These are phyloP conservation scores for Fusarium citri DNA, from an alignment of 2,329 filamentous ascomycete species.

Conservation along the genomic window DNA sequence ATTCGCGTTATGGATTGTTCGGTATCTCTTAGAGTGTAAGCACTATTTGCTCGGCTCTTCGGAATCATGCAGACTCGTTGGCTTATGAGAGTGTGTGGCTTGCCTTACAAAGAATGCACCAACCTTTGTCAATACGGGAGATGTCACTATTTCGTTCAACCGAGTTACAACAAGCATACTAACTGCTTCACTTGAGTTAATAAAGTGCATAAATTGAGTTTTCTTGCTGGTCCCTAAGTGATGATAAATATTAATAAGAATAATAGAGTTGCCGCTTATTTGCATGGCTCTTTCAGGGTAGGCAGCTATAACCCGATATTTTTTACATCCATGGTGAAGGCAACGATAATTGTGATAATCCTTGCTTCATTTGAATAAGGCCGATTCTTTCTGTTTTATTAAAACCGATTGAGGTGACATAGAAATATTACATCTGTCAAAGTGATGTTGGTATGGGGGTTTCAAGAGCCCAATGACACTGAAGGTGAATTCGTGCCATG, in stretches of 20 bases:
- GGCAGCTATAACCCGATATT: background rate
- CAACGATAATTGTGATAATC: background rate
- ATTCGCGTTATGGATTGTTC: background rate
- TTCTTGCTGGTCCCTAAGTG: background rate
- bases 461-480: background rate
- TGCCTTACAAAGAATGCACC: constrained; percentile 32
- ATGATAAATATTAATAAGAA: background rate
- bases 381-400: background rate
- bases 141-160: background rate
- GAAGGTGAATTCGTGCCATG: background rate
- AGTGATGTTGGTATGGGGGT: background rate
- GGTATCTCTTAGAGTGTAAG: background rate
- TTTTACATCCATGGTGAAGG: background rate
- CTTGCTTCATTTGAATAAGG: background rate
- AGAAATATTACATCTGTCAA: background rate
- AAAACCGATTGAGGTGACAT: background rate
- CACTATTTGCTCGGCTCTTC: constrained; percentile 6
- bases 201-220: background rate
- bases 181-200: background rate
- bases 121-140: constrained; percentile 2
- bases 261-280: no score
- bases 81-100: constrained; percentile 30
- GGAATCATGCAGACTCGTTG: background rate
- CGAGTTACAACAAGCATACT: background rate
- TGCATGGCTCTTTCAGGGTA: background rate